phyloP scores from a whole-genome alignment of 495 filamentous ascomycete species.

The Penicillium mononematosum region DNA sequence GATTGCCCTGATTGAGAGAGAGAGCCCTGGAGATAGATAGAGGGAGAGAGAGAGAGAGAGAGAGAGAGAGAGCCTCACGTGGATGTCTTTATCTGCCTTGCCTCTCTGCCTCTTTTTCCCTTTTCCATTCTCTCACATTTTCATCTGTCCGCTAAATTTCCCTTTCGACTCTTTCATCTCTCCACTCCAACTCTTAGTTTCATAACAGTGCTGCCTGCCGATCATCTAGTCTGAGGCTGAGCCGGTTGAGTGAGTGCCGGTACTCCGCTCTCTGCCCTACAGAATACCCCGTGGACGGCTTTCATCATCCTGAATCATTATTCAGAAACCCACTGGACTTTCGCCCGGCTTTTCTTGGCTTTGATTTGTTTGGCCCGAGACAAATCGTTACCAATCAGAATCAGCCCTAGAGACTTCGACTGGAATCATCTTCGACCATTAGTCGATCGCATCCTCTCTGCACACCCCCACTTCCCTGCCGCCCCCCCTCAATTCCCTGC shows the following conservation, averaged over 20 bases:
- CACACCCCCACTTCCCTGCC: conserved; percentile 27
- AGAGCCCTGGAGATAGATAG: too few relatives aligned
- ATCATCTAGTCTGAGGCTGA: conserved; percentile 11
- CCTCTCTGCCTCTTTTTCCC: neutral
- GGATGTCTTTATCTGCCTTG: conserved; percentile 5
- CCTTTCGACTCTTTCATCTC: neutral
- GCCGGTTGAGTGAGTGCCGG: neutral
- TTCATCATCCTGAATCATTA: conserved; percentile 18
- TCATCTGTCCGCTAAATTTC: neutral
- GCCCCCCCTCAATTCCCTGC: conserved; percentile 26
- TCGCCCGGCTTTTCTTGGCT: neutral
- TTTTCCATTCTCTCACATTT: neutral
- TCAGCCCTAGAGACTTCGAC: conserved; percentile 2
- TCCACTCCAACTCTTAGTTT: too few relatives aligned
- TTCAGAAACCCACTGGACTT: conserved; percentile 5
- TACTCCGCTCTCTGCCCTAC: conserved; percentile 10
- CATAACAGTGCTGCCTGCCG: conserved; percentile 11
- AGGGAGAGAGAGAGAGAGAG: too few relatives aligned
- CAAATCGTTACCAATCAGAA: conserved; percentile 21
- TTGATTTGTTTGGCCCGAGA: conserved; percentile 21
- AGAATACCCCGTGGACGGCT: neutral
- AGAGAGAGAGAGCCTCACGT: conserved; percentile 18
- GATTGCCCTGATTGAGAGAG: neutral
- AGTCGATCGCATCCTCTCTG: conserved; percentile 26
- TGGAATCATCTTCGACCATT: conserved; percentile 14